Evolutionary conservation across 1,139 yeast genomes (phyloP), one percentile per base, ranked within the genome.

Genomic region (Scheffersomyces insectosa): DNA sequence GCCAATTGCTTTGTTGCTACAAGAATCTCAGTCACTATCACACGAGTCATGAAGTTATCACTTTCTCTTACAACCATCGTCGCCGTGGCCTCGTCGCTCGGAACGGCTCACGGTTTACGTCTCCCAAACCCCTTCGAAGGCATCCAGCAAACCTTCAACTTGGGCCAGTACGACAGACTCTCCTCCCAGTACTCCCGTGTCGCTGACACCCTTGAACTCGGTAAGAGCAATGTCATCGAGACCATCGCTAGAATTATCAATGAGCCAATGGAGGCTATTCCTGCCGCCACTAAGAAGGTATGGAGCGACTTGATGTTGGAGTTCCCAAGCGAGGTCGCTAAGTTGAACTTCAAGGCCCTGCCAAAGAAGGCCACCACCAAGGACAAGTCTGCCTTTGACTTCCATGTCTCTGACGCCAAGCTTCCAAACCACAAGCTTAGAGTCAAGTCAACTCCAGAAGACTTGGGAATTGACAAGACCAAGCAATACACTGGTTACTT

Each of bases 401-500:
- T 67, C 65, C 76, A 74, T 41, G 84, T 82, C 27, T 40, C 60
- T 39, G 72, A 68, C 54, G 63, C 60, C 15, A 72, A 72, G 47
- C 65, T 72, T 44, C 80, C 84, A 39, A 67, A 75, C 62, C 83
- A 83, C 62, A 66, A 75, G 49, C 75, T 85, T 66, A 77, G 90
- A 64, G 80, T 81, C 53, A 83, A 83, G 61, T 63, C 75, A 23
- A 69, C 75, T 36, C 60, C 63, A 3, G 74, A 73, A 47, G 69
- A 68, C 33, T 77, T 88, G 55, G 95, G 91, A 28, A 66, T 90
- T 48, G 97, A 90, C 66, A 70, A 73, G 35, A 90, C 85, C 41
- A 83, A 85, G 60, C 97, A 89, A 65, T 85, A 83, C 62, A 80
- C 95, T 36, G 97, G 97, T 44, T 90, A 90, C 65, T 77, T 90